Evolutionary conservation across 208 protist genomes (phyloP).

Genomic region (Trypanosoma mega): DNA sequence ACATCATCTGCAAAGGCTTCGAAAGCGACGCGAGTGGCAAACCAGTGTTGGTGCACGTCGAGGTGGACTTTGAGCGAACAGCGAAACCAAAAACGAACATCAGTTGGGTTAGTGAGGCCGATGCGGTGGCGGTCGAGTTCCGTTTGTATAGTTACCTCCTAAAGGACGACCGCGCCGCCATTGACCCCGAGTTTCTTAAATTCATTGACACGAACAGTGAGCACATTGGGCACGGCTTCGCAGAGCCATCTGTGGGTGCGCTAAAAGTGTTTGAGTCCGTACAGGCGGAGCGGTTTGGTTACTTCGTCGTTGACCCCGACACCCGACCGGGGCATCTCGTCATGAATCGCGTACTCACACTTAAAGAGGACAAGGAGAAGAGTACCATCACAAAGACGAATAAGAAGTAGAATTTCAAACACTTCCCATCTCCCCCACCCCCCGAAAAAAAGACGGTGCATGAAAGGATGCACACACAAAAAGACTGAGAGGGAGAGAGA

Average conservation of each 20-base stretch:
- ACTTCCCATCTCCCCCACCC: no score
- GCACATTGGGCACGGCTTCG: constrained; percentile 57
- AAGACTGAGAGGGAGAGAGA: no score
- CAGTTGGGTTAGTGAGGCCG: constrained; percentile 77
- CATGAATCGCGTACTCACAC: constrained; percentile 87
- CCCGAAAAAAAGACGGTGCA: no score
- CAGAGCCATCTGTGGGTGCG: constrained; percentile 50
- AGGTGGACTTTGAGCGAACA: constrained; percentile 83
- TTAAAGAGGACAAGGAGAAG: constrained; percentile 90
- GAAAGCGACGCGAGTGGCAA: constrained; percentile 71
- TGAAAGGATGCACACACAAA: no score
- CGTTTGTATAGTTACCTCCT: constrained; percentile 79
- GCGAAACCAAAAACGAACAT: constrained; percentile 92
- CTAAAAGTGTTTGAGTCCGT: constrained; percentile 74
- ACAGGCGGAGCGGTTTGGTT: constrained; percentile 91
- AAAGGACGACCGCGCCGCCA: constrained; percentile 84
- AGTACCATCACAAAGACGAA: constrained; percentile 5
- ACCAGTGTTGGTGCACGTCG: constrained; percentile 72
- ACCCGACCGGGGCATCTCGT: constrained; percentile 56
- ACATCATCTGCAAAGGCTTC: constrained; percentile 81
- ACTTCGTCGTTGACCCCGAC: constrained; percentile 90
- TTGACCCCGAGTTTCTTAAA: constrained; percentile 84
- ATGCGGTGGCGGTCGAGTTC: constrained; percentile 68
- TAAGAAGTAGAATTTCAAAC: no score
- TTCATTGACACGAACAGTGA: constrained; percentile 89